Conservation (phyloP, 2,329 filamentous ascomycete genomes). For the Pestalotiopsis sp. region DNA sequence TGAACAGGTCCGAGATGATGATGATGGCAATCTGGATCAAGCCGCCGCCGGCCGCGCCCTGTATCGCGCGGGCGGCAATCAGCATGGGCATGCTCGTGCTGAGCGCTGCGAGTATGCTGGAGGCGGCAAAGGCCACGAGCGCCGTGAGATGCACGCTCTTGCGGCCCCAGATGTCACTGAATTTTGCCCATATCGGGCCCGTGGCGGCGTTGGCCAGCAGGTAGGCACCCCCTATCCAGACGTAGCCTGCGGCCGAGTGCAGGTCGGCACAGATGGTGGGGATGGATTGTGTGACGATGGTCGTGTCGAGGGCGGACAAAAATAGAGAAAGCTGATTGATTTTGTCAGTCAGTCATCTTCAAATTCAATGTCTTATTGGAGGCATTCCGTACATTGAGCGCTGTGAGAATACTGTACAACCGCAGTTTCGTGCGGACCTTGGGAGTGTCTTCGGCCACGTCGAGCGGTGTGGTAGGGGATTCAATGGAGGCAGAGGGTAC, state of each 20-base stretch:
- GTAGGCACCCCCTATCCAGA: constrained; percentile 69
- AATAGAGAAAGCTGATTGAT: no score
- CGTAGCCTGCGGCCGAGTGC: constrained; percentile 57
- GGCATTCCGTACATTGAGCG: no score
- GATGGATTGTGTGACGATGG: constrained; percentile 53
- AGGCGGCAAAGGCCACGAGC: constrained; percentile 36
- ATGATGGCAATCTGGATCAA: constrained; percentile 39
- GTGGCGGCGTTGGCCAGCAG: constrained; percentile 62
- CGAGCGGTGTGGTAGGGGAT: no score
- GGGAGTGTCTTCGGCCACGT: no score
- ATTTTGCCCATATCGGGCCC: constrained; percentile 60
- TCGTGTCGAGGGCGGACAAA: constrained; percentile 31
- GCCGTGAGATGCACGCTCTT: constrained; percentile 40
- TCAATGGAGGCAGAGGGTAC: no score
- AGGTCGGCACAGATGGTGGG: constrained; percentile 52
- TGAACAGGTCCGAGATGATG: constrained; percentile 39
- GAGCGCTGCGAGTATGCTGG: constrained; percentile 37
- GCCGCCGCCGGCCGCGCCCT: constrained; percentile 39
- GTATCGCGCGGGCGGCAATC: constrained; percentile 35
- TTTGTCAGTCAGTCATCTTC: no score
- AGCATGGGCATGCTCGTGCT: constrained; percentile 38
- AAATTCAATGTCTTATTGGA: no score
- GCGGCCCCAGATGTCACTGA: constrained; percentile 46
- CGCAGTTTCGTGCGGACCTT: no score
- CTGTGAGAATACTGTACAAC: no score